phyloP scores from a whole-genome alignment of 345 rosid species.

The Acer yangbiense region DNA sequence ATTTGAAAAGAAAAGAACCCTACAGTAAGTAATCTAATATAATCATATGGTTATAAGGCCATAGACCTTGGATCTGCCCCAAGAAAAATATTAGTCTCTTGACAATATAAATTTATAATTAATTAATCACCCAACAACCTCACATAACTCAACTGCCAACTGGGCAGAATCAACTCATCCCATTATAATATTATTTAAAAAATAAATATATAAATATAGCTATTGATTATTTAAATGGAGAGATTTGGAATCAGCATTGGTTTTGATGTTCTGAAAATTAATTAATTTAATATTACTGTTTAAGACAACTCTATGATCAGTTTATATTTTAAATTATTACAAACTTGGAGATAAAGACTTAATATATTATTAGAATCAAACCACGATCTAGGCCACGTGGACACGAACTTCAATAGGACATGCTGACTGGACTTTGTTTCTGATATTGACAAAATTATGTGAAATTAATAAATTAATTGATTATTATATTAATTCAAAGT shows the following conservation, averaged over 20 bases:
- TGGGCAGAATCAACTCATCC: background rate
- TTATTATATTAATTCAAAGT: background rate
- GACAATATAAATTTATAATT: background rate
- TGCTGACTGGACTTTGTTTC: background rate
- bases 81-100: too few relatives aligned
- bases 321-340: background rate
- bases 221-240: background rate
- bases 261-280: background rate
- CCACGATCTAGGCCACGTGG: conserved; percentile 13
- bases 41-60: too few relatives aligned
- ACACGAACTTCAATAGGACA: background rate
- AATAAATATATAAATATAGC: too few relatives aligned
- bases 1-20: too few relatives aligned
- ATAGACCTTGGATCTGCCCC: too few relatives aligned
- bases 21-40: too few relatives aligned
- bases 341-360: background rate
- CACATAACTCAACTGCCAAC: background rate
- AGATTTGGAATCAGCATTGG: conserved; percentile 2
- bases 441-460: background rate
- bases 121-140: conserved; percentile 2
- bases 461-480: background rate
- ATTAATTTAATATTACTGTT: conserved; percentile 9
- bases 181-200: background rate
- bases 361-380: conserved; percentile 10
- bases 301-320: background rate